These are phyloP conservation scores for Komagataella mondaviorum DNA, from an alignment of 805 yeast species.

Conservation along the genomic window DNA sequence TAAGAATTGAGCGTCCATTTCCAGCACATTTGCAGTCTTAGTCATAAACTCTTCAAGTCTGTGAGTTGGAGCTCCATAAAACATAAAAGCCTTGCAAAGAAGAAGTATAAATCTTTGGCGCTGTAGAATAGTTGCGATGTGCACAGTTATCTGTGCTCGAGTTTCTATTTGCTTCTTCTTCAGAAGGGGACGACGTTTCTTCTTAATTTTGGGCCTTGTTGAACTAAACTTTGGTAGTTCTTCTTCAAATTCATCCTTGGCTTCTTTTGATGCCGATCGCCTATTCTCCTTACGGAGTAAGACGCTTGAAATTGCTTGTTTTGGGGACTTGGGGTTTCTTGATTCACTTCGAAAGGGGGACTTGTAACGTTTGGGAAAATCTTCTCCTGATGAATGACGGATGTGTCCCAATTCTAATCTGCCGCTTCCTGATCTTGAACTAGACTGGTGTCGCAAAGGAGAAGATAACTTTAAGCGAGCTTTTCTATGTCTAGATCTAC, in stretches of 20 bases:
- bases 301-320: not conserved
- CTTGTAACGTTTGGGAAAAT: not conserved
- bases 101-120: slow-evolving; percentile 77
- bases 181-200: slow-evolving; percentile 12
- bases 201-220: slow-evolving; percentile 22
- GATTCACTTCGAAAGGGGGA: not conserved
- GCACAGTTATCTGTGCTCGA: slow-evolving; percentile 76
- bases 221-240: slow-evolving; percentile 23
- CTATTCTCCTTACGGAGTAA: not conserved
- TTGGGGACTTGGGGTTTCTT: not conserved
- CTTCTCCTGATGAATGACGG: not conserved
- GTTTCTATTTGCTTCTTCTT: slow-evolving; percentile 20
- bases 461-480: not conserved
- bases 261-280: not conserved
- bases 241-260: not conserved
- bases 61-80: slow-evolving; percentile 94
- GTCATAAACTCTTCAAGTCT: slow-evolving; percentile 86
- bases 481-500: not conserved
- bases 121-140: slow-evolving; percentile 78
- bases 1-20: slow-evolving; percentile 84
- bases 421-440: not conserved
- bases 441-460: not conserved
- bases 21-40: slow-evolving; percentile 84
- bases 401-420: not conserved
- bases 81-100: slow-evolving; percentile 81